Evolutionary conservation across 2,329 filamentous ascomycete genomes (phyloP), one percentile per base, ranked within the genome.

Genomic region (Shiraia sp.): DNA sequence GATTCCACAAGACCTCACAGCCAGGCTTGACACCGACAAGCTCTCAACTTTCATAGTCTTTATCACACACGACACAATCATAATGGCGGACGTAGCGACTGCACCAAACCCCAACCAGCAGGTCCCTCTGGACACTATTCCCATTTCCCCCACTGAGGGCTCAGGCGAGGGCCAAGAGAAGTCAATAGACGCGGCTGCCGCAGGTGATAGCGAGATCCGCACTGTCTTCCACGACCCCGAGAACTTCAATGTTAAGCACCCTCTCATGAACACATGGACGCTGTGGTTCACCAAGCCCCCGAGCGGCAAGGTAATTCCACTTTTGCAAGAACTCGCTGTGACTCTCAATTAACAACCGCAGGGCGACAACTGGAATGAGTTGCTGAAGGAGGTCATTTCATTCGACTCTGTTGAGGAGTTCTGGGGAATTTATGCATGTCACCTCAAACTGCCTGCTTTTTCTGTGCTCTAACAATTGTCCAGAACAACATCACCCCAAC

Each of bases 161-260:
- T 71, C 74, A 52, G 63, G 70, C 33, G 55, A 76, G 47, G 43
- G 50, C 43, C 47, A 58, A 37, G 57, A 78, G 37, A 66, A 66
- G 32, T 63, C 68, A 24, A 60, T 63, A 40, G 56, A 63, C 38
- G 72, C 71, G 39, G 74, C 76, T 53, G 73, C 51, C 26, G 57
- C 61, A 46, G 55, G 59, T 50, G 72, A 73, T 53, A 62, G 65
- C 49, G 85, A 91, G 68, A 78, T 87, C 36, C 80, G 96, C 63
- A 99, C 93, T 32, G 92, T 99, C 59, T 99, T 99, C 78, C 91
- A 99, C 71, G 90, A 97, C 75, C 87, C 93, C 61, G 88, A 96
- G 57, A 96, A 99, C 80, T 99, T 99, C 82, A 99, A 95, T 64
- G 93, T 99, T 73, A 99, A 97, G 81, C 93, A 99, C 72, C 92